Evolutionary conservation across 257 asterid genomes (phyloP), one percentile per base, ranked within the genome.

Genomic region (Solanum chaucha): DNA sequence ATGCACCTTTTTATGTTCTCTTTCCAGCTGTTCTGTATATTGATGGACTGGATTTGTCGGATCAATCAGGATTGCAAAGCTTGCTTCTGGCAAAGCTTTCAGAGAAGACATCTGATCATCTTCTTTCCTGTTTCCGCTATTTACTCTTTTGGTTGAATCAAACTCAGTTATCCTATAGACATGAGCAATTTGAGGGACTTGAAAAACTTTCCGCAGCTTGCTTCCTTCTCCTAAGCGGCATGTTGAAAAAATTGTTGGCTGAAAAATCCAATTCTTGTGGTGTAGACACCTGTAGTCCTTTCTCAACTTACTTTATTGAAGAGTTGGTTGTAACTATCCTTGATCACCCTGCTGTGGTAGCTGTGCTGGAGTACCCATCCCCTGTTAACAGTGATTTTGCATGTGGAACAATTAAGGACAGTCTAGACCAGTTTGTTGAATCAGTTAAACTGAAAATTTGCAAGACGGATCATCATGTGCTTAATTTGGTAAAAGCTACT

Each of bases 41-140:
- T 89, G 88, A 89, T 86, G 88, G 90, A 87, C 86, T 89, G 82
- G 88, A 84, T 89, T 87, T 86, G 85, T 89, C 91, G 30, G 92
- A 87, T 89, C 90, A 90, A 86, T 85, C 92, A 46, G 90, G 87
- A 35, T 86, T 93, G 83, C 93, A 86, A 78, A 88, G 91, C 88
- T 90, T 96, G 89, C 94, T 96, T 90, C 88, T 94, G 91, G 93
- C 90, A 48, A 96, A 94, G 88, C 88, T 96, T 86, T 90, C 91
- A 36, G 94, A 90, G 89, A 80, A 83, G 90, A 91, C 93, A 84
- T 88, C 91, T 87, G 98, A 96, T 88, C 91, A 92, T 86, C 86
- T 94, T 89, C 61, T 95, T 89, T 92, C 97, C 89, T 91, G 95
- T 73, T 86, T 96, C 61, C 90, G 92, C 93, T 92, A 92, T 88